phyloP scores from a whole-genome alignment of 2,329 filamentous ascomycete species.

The Neopestalotiopsis rosae region DNA sequence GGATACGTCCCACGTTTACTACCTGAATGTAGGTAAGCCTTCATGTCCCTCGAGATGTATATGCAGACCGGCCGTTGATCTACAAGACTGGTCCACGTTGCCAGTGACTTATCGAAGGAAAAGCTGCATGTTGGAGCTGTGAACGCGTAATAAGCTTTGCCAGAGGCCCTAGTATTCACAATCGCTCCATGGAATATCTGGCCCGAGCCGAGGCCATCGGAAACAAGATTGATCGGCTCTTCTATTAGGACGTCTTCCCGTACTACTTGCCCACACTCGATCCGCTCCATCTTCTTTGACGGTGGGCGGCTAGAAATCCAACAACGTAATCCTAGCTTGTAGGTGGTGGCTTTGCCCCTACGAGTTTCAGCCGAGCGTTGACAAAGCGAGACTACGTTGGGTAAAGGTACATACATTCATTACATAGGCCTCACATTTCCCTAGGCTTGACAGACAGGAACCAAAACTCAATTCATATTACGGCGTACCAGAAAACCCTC shows the following conservation, averaged over 20 bases:
- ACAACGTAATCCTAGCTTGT: background rate
- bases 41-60: too few relatives aligned
- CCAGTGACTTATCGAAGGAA: too few relatives aligned
- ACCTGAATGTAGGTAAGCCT: too few relatives aligned
- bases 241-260: background rate
- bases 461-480: background rate
- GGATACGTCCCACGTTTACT: background rate
- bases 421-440: background rate
- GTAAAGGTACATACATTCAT: background rate
- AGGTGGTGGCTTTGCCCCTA: background rate
- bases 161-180: background rate
- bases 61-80: too few relatives aligned
- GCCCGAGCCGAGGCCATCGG: constrained; percentile 12
- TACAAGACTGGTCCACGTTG: too few relatives aligned
- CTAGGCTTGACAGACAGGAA: background rate
- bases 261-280: background rate
- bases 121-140: too few relatives aligned
- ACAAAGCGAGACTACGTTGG: background rate
- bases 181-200: background rate
- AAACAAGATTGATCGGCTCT: background rate
- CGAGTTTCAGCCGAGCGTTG: constrained; percentile 8
- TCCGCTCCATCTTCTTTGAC: background rate
- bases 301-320: background rate
- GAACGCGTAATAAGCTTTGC: background rate
- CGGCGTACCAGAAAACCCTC: background rate